Evolutionary conservation across 345 rosid genomes (phyloP).

Genomic region (Gossypium sturtianum): DNA sequence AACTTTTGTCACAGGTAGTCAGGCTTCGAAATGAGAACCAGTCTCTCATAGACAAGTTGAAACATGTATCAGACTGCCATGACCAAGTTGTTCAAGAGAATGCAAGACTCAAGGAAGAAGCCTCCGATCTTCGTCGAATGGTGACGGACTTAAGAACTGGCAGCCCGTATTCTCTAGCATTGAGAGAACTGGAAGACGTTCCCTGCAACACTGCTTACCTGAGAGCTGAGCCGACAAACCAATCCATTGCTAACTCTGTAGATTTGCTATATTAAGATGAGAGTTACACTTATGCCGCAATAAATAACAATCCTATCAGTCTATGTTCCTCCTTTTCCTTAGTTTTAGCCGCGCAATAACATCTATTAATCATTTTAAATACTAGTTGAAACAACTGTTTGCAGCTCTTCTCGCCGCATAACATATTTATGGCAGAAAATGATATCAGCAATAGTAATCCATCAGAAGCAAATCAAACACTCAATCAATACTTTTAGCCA

Average conservation of each 20-base stretch:
- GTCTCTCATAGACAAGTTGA: constrained; percentile 58
- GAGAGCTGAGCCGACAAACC: constrained; percentile 32
- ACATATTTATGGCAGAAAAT: constrained; percentile 21
- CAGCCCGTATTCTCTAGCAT: constrained; percentile 37
- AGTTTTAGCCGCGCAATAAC: constrained; percentile 25
- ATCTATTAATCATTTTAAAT: constrained; percentile 17
- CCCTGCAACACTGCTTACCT: constrained; percentile 42
- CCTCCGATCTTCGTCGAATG: constrained; percentile 68
- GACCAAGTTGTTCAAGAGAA: constrained; percentile 65
- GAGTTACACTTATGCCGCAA: constrained; percentile 3
- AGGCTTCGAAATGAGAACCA: constrained; percentile 71
- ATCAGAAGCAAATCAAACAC: constrained; percentile 27
- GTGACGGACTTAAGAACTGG: constrained; percentile 41
- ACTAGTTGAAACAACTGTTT: neutral
- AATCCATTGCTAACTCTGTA: constrained; percentile 30
- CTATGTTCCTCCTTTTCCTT: constrained; percentile 12
- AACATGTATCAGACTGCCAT: constrained; percentile 55
- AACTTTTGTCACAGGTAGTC: constrained; percentile 78
- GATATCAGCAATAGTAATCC: constrained; percentile 39
- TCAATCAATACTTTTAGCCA: constrained; percentile 25
- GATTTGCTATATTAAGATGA: constrained; percentile 38
- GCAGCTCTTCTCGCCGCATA: constrained; percentile 31
- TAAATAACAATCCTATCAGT: neutral
- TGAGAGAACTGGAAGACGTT: constrained; percentile 50
- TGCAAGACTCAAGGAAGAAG: constrained; percentile 73